A percentile compares a stretch with the other conserved stretches of the same genome.
These are phyloP conservation scores for Bolboschoenoplectus hybrid DNA, from an alignment of 202 grass and related monocot genomes.

Conservation along the genomic window DNA sequence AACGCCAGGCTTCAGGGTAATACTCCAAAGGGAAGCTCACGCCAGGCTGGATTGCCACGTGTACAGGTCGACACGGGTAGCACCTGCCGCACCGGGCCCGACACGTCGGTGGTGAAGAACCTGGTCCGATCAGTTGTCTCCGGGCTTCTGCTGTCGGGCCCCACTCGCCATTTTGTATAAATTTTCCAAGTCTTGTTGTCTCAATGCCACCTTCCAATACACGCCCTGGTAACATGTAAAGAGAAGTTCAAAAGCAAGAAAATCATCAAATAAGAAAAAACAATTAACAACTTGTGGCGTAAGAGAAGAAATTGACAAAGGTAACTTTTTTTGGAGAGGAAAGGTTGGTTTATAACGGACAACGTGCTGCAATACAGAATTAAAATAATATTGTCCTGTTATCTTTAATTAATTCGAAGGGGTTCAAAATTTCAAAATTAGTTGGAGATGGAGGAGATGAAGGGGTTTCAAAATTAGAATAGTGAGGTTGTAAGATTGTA, in stretches of 20 bases:
- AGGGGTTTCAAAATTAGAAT: neutral
- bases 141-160: constrained; percentile 12
- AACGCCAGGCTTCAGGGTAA: constrained; percentile 92
- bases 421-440: neutral
- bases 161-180: constrained; percentile 33
- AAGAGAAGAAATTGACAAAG: neutral
- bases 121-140: constrained; percentile 52
- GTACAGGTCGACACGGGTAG: constrained; percentile 60
- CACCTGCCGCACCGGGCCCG: constrained; percentile 61
- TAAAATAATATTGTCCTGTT: neutral
- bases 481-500: neutral
- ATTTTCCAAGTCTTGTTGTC: constrained; percentile 9
- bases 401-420: neutral
- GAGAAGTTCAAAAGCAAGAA: neutral
- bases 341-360: neutral
- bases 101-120: constrained; percentile 82
- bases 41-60: constrained; percentile 73
- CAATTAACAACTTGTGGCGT: neutral
- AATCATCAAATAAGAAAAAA: neutral
- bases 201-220: constrained; percentile 30
- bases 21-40: constrained; percentile 56
- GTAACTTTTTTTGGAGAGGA: neutral
- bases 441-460: neutral
- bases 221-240: constrained; percentile 14
- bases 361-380: neutral